These are phyloP conservation scores for Apiospora kogelbergensis DNA, from an alignment of 2,329 filamentous ascomycete species.

Conservation along the genomic window DNA sequence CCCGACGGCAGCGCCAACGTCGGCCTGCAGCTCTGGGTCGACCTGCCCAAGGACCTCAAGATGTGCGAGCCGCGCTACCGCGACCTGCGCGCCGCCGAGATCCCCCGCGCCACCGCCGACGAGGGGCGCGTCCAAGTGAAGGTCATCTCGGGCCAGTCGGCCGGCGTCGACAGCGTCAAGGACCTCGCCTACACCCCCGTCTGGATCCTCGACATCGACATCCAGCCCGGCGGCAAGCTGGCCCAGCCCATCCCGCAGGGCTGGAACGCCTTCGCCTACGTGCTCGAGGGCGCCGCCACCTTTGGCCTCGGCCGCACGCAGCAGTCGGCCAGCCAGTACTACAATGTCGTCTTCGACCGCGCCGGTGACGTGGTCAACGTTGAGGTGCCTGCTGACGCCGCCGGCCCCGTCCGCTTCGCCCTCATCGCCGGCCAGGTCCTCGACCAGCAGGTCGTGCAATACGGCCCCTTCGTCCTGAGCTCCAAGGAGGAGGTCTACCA, in stretches of 20 bases:
- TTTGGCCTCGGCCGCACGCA: slow-evolving; percentile 58
- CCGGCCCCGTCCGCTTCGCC: slow-evolving; percentile 50
- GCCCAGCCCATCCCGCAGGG: slow-evolving; percentile 72
- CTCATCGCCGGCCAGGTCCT: slow-evolving; percentile 70
- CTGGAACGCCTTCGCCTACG: slow-evolving; percentile 92
- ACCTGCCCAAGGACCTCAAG: slow-evolving; percentile 80
- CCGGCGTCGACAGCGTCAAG: slow-evolving; percentile 82
- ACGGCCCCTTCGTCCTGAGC: slow-evolving; percentile 68
- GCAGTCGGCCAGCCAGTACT: slow-evolving; percentile 64
- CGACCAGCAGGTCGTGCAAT: slow-evolving; percentile 69
- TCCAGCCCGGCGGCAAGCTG: slow-evolving; percentile 77
- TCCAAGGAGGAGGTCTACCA: slow-evolving; percentile 63
- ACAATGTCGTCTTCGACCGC: slow-evolving; percentile 87
- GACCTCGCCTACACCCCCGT: slow-evolving; percentile 95
- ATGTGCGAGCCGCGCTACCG: slow-evolving; percentile 89
- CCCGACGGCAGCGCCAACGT: slow-evolving; percentile 74
- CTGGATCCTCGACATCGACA: slow-evolving; percentile 86
- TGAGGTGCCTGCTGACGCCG: slow-evolving; percentile 65
- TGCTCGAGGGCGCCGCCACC: slow-evolving; percentile 69
- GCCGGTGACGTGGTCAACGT: slow-evolving; percentile 75
- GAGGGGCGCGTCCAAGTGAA: slow-evolving; percentile 77
- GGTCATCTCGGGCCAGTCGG: slow-evolving; percentile 83
- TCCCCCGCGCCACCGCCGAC: slow-evolving; percentile 72
- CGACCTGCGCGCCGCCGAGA: slow-evolving; percentile 76
- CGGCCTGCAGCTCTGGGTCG: slow-evolving; percentile 94